These are phyloP conservation scores for Canavalia gladiata DNA, from an alignment of 306 rosid species.

Conservation along the genomic window DNA sequence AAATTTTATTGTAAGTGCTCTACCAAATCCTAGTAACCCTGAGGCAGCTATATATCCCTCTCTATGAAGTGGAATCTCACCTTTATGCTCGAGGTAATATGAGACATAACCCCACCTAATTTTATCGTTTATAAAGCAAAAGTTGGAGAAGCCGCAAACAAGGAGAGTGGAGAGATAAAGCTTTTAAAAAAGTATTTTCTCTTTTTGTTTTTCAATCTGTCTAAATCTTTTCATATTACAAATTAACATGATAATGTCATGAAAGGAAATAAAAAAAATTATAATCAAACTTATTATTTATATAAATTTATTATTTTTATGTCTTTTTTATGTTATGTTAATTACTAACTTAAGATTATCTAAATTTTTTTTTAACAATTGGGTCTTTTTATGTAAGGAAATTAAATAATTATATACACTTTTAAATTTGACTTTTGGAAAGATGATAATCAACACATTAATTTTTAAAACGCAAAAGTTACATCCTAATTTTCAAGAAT, in stretches of 20 bases:
- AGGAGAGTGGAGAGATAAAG: constrained; percentile 1
- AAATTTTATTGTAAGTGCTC: constrained; percentile 30
- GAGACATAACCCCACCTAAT: constrained; percentile 19
- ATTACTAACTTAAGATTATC: too few species aligned
- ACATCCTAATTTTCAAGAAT: too few species aligned
- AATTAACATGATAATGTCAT: too few species aligned
- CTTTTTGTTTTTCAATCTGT: neutral
- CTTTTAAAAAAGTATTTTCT: neutral
- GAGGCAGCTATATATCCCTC: constrained; percentile 1
- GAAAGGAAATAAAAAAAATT: too few species aligned
- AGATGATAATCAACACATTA: neutral
- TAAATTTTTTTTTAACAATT: neutral
- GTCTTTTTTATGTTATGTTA: too few species aligned
- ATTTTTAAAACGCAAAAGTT: too few species aligned
- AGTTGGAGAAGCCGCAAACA: constrained; percentile 4
- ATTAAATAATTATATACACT: neutral
- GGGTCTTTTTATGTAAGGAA: neutral
- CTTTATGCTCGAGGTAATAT: constrained; percentile 42
- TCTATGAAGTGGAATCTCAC: constrained; percentile 25
- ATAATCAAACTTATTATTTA: too few species aligned
- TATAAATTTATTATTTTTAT: too few species aligned
- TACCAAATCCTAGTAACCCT: constrained; percentile 53
- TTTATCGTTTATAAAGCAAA: neutral
- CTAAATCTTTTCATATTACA: too few species aligned
- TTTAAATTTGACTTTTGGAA: neutral